Conservation (phyloP, 345 rosid species). For the Brassica rapa region DNA sequence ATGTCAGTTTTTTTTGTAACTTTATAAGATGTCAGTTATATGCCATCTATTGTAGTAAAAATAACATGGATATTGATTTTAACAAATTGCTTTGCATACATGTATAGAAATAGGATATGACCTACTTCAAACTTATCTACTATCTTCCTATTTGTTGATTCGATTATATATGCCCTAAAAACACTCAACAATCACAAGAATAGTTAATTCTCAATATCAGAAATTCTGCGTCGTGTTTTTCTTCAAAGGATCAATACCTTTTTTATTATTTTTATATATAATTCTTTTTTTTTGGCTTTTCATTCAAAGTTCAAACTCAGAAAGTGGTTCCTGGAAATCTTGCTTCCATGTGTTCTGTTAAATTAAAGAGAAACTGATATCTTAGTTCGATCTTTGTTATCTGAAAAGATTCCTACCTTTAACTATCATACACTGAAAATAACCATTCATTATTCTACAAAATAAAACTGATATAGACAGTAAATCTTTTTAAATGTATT, state of each 20-base stretch:
- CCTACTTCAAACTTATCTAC: constrained; percentile 9
- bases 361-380: constrained; percentile 42
- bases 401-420: constrained; percentile 35
- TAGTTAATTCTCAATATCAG: constrained; percentile 13
- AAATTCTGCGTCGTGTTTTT: constrained; percentile 31
- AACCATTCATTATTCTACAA: not conserved
- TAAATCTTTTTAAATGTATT: not conserved
- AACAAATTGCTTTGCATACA: not conserved
- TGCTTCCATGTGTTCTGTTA: constrained; percentile 36
- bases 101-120: not conserved
- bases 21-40: not conserved
- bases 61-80: not conserved
- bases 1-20: not conserved
- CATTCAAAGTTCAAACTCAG: constrained; percentile 34
- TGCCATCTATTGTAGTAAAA: constrained; percentile 11
- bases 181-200: constrained; percentile 24
- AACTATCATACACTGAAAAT: constrained; percentile 9
- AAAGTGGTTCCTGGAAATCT: constrained; percentile 33
- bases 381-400: constrained; percentile 42
- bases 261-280: not conserved
- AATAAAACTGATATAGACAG: constrained; percentile 9
- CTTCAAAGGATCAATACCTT: constrained; percentile 23
- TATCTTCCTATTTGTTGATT: constrained; percentile 17
- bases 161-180: constrained; percentile 19
- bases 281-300: constrained; percentile 11